Base-by-base conservation (phyloP, 2,329 filamentous ascomycete species). In the Aspergillus brasiliensis region DNA sequence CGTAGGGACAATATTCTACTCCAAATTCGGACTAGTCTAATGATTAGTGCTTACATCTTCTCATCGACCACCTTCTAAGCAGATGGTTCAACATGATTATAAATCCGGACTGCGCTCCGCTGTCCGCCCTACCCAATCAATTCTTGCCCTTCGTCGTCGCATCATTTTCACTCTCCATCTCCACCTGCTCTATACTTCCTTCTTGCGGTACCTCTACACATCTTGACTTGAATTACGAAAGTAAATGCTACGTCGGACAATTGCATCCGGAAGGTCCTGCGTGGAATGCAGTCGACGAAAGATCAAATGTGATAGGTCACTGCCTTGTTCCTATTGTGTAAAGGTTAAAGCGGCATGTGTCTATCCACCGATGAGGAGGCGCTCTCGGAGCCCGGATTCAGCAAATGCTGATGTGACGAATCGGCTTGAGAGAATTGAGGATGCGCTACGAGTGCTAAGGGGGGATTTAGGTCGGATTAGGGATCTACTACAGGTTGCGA, bases 341-440 rank as follows among this genome's bases (percentile, higher is more conserved):
- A 81, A 76, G 59, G 68, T 75, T 2, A 62, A 67, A 19, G 66
- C 69, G 11, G 65, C 73, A 61, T 79, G 76, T 64, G 64, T 63
- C n/a, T 78, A 68, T 40, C 62, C 66, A 61, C 27, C 52, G 52
- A 27, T 23, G 40, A 56, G 51, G 13, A 37, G 7, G 11, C 25
- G 28, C 15, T 27, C 23, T n/a, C 31, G 27, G 10, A 42, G 37
- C 23, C 31, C 34, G 11, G 25, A 38, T 28, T 5, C 46, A 51
- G 28, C 31, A 13, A 11, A 15, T 27, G 5, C 23, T 23, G 31
- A 44, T 23, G 46, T 59, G 17, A 27, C 31, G 28, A 28, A 10
- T 40, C 61, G 63, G 5, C 38, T 65, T 7, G 57, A 60, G n/a
- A 57, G 27, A 11, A 60, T 65, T 11, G 64, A 65, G 15, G 21